These are phyloP conservation scores for Crithidia expoeki DNA, from an alignment of 208 protist species.

Conservation along the genomic window DNA sequence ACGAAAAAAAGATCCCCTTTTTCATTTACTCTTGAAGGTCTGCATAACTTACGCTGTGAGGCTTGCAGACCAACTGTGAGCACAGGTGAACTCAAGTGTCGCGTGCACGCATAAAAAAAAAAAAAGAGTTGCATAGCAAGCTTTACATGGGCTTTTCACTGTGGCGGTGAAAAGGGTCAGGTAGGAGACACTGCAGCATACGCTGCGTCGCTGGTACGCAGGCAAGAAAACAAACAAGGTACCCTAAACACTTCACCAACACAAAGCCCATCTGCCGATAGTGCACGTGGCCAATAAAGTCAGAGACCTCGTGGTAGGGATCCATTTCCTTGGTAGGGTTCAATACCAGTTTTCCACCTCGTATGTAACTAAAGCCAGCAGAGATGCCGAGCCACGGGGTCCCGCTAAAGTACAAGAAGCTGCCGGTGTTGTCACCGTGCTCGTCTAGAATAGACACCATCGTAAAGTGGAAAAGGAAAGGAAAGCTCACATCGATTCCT, in stretches of 20 bases:
- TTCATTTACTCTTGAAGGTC: too few species aligned
- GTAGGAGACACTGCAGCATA: constrained; percentile 62
- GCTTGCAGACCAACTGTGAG: too few species aligned
- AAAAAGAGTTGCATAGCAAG: background rate
- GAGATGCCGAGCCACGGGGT: constrained; percentile 84
- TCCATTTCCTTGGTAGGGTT: constrained; percentile 73
- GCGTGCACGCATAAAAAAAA: too few species aligned
- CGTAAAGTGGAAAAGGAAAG: constrained; percentile 81
- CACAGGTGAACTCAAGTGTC: too few species aligned
- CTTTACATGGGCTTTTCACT: constrained; percentile 48
- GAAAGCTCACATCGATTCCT: constrained; percentile 82
- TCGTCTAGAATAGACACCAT: constrained; percentile 86
- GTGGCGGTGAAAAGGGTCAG: constrained; percentile 79
- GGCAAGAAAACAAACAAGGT: constrained; percentile 61
- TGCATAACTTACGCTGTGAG: too few species aligned
- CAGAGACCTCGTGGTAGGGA: constrained; percentile 56
- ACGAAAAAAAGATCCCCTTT: too few species aligned
- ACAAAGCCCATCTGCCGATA: constrained; percentile 82
- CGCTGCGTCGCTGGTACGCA: constrained; percentile 75
- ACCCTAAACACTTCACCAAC: constrained; percentile 62
- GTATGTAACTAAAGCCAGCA: constrained; percentile 61
- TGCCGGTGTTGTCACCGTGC: constrained; percentile 75
- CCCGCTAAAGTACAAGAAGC: constrained; percentile 85
- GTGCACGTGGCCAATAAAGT: constrained; percentile 82
- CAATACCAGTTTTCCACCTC: constrained; percentile 69